Evolutionary conservation across 805 yeast genomes (phyloP).

Genomic region (Wickerhamiella bombiphila): DNA sequence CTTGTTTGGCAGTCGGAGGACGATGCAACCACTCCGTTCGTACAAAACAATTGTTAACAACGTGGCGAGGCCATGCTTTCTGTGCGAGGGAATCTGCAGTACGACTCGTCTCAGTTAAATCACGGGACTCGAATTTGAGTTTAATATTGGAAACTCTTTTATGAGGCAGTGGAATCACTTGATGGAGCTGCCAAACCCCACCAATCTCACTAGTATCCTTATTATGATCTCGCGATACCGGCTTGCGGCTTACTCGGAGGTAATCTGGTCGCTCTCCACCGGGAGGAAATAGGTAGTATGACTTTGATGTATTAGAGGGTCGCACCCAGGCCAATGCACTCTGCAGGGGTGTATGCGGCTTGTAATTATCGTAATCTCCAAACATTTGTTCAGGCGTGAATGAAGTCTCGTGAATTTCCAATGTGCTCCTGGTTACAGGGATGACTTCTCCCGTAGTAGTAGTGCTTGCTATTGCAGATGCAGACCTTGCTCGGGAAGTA

Average conservation of each 20-base stretch:
- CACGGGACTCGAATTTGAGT: not conserved
- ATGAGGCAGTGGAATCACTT: not conserved
- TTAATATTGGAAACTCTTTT: not conserved
- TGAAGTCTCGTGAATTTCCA: not conserved
- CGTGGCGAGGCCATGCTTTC: not conserved
- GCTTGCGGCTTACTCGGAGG: not conserved
- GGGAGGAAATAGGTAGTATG: slow-evolving; percentile 10
- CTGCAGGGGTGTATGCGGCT: slow-evolving; percentile 7
- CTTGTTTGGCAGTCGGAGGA: not conserved
- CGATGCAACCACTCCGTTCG: not conserved
- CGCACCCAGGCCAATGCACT: slow-evolving; percentile 12
- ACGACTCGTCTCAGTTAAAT: not conserved
- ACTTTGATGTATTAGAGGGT: slow-evolving; percentile 1
- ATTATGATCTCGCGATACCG: not conserved
- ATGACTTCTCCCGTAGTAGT: too few species aligned
- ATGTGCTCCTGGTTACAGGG: not conserved
- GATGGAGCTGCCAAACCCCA: not conserved
- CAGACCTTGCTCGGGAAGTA: not conserved
- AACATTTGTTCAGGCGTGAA: slow-evolving; percentile 2
- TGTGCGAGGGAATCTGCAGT: not conserved
- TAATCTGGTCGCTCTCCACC: not conserved
- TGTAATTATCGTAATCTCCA: slow-evolving; percentile 1
- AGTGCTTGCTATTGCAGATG: not conserved
- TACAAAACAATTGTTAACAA: not conserved
- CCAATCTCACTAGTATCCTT: not conserved